These are phyloP conservation scores for Kandelia obovata DNA, from an alignment of 345 rosid genomes.

Conservation along the genomic window DNA sequence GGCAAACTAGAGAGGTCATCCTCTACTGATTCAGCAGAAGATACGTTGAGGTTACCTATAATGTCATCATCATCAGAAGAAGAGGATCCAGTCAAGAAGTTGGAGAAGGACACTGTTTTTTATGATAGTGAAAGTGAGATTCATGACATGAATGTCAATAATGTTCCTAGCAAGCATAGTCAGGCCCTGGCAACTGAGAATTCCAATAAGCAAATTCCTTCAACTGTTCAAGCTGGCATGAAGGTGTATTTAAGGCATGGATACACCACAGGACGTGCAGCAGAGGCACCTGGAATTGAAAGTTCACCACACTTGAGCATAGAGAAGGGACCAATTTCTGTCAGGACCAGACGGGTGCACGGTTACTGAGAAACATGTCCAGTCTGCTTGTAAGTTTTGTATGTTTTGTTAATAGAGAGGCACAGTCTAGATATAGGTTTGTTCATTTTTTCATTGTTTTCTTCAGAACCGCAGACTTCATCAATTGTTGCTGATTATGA, in stretches of 20 bases:
- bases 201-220: constrained; percentile 21
- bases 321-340: constrained; percentile 49
- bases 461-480: neutral
- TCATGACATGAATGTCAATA: constrained; percentile 11
- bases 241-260: constrained; percentile 28
- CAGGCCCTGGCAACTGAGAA: constrained; percentile 4
- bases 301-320: constrained; percentile 26
- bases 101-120: constrained; percentile 59
- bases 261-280: constrained; percentile 21
- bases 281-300: constrained; percentile 26
- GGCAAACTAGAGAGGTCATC: constrained; percentile 30
- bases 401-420: neutral
- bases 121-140: constrained; percentile 52
- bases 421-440: neutral
- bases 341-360: constrained; percentile 54
- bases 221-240: constrained; percentile 30
- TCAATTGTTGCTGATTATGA: neutral
- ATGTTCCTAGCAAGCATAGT: constrained; percentile 10
- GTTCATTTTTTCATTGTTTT: no score
- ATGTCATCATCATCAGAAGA: constrained; percentile 39
- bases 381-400: neutral
- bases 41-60: constrained; percentile 19
- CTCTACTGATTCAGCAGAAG: constrained; percentile 41
- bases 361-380: constrained; percentile 44
- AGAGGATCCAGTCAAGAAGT: constrained; percentile 38